phyloP scores from a whole-genome alignment of 129 eudicot genomes.

The Logfia minima region DNA sequence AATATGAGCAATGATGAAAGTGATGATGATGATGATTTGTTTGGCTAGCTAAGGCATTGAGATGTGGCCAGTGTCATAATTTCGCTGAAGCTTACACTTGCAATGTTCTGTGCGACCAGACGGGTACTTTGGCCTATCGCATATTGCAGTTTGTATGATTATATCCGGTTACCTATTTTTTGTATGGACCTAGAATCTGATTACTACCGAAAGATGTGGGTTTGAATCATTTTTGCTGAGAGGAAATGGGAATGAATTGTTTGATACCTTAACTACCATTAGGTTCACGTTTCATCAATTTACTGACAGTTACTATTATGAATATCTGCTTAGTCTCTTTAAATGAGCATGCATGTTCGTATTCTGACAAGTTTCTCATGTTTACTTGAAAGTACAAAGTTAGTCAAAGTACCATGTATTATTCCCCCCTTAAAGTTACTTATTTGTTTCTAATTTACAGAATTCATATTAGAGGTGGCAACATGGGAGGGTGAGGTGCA shows the following conservation, averaged over 20 bases:
- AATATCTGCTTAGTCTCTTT: neutral
- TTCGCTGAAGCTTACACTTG: constrained; percentile 18
- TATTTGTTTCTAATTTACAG: neutral
- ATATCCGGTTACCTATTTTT: neutral
- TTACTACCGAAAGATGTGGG: constrained; percentile 33
- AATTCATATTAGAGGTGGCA: neutral
- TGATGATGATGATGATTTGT: constrained; percentile 91
- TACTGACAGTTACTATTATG: neutral
- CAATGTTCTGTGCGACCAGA: constrained; percentile 25
- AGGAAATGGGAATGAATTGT: constrained; percentile 27
- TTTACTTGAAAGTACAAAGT: constrained; percentile 1
- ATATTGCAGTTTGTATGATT: constrained; percentile 16
- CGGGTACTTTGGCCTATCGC: neutral
- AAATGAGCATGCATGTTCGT: neutral
- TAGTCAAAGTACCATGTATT: constrained; percentile 37
- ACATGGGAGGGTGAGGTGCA: neutral
- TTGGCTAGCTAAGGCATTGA: constrained; percentile 53
- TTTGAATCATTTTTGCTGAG: constrained; percentile 19
- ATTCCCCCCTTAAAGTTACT: neutral
- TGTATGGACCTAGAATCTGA: constrained; percentile 11
- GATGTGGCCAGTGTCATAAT: constrained; percentile 7
- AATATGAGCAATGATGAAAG: constrained; percentile 43
- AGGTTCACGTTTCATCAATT: neutral
- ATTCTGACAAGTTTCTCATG: neutral
- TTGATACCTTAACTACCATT: neutral